Conservation (phyloP, 75 land plant species). For the Pseudotsuga menziesii region DNA sequence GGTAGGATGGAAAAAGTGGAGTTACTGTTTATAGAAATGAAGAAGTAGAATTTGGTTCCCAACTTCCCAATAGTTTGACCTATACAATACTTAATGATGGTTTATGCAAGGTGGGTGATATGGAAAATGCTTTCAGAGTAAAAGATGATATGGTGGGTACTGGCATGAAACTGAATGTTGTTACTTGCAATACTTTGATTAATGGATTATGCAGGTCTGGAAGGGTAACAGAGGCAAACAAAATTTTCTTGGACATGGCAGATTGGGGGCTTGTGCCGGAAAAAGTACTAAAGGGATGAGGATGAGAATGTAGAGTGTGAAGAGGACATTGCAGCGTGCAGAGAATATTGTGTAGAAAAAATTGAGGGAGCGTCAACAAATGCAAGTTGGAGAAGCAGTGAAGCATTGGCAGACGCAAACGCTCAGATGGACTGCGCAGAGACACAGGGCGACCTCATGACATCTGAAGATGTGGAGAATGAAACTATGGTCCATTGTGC, state of each 20-base stretch:
- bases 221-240: constrained; percentile 35
- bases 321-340: no score
- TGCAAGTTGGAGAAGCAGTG: no score
- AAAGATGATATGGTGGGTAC: constrained; percentile 34
- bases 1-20: constrained; percentile 43
- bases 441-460: no score
- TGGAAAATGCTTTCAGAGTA: constrained; percentile 54
- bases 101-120: constrained; percentile 36
- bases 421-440: no score
- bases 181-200: constrained; percentile 45
- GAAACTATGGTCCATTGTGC: no score
- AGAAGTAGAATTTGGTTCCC: constrained; percentile 20
- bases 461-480: no score
- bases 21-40: constrained; percentile 35
- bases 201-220: constrained; percentile 65
- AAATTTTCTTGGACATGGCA: constrained; percentile 33
- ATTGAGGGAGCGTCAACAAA: no score
- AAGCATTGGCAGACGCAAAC: no score
- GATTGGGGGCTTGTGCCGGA: constrained; percentile 38
- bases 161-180: constrained; percentile 41
- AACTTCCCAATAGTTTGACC: constrained; percentile 30
- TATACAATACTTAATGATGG: constrained; percentile 52
- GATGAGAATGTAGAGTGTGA: no score
- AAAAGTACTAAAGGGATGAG: no score
- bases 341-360: no score